Percentiles rank a stretch among this genome's conserved stretches.
Conservation (phyloP, 1,139 yeast genomes). For the Blastobotrys elegans region DNA sequence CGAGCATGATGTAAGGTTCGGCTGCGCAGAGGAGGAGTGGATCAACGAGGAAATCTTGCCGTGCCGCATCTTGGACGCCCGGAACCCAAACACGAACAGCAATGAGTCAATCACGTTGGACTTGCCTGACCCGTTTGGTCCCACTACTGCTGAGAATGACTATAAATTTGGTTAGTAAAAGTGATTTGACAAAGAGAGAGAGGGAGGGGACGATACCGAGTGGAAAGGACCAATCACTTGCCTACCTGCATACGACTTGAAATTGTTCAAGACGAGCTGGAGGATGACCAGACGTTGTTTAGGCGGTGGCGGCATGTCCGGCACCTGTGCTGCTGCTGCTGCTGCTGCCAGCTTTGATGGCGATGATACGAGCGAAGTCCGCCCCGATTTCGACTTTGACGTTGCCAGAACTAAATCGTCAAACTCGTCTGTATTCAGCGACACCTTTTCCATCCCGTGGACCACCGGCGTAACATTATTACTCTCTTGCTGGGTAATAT, state of each 20-base stretch:
- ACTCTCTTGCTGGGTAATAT: slow-evolving; percentile 12
- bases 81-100: slow-evolving; percentile 92
- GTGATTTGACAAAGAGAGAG: background rate
- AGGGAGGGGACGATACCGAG: slow-evolving; percentile 28
- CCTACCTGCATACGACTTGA: slow-evolving; percentile 94
- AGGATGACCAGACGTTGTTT: slow-evolving; percentile 61
- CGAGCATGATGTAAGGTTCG: slow-evolving; percentile 66
- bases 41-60: slow-evolving; percentile 86
- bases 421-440: background rate
- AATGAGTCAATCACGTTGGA: slow-evolving; percentile 96
- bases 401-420: background rate
- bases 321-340: background rate
- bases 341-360: slow-evolving; percentile 3
- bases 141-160: slow-evolving; percentile 96
- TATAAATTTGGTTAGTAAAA: slow-evolving; percentile 30
- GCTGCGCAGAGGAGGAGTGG: slow-evolving; percentile 72
- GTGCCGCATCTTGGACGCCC: slow-evolving; percentile 96
- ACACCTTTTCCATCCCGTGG: slow-evolving; percentile 15
- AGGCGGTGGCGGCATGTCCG: slow-evolving; percentile 16
- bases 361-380: slow-evolving; percentile 10
- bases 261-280: slow-evolving; percentile 69
- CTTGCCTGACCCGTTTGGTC: slow-evolving; percentile 98
- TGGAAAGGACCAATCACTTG: slow-evolving; percentile 95
- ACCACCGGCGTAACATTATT: slow-evolving; percentile 14
- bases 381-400: background rate